phyloP scores from a whole-genome alignment of 2,329 filamentous ascomycete species.

The Lecanosticta acicola region DNA sequence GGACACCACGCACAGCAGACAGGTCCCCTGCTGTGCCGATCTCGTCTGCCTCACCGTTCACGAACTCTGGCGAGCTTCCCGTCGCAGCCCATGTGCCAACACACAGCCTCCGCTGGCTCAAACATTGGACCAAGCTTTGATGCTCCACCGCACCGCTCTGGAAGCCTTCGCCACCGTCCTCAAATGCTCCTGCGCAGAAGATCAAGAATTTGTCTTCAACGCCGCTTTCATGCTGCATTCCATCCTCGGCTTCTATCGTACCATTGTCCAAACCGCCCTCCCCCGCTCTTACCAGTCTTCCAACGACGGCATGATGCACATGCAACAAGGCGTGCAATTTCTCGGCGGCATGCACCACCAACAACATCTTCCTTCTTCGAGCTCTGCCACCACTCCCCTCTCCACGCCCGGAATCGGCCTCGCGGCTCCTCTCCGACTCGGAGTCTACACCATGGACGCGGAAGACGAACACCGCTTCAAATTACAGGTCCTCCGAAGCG shows the following conservation, averaged over 20 bases:
- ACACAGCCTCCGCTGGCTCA: neutral
- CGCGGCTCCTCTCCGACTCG: neutral
- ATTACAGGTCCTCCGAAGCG: neutral
- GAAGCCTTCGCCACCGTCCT: neutral
- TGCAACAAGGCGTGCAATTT: neutral
- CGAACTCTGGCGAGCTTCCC: neutral
- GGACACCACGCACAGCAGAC: too few relatives aligned
- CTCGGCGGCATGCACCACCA: neutral
- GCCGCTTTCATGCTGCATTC: neutral
- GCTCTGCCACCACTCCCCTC: neutral
- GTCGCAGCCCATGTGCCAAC: neutral
- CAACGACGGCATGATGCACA: neutral
- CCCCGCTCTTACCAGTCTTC: too few relatives aligned
- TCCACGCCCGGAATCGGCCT: neutral
- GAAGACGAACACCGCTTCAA: neutral
- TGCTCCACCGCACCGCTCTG: neutral
- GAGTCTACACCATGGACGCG: neutral
- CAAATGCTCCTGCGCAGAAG: neutral
- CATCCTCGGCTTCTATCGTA: neutral
- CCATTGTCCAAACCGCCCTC: neutral
- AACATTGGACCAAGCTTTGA: neutral
- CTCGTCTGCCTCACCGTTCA: neutral
- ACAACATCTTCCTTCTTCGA: too few relatives aligned
- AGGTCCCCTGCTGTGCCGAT: neutral
- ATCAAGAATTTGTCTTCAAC: neutral